Base-by-base conservation (phyloP, 345 rosid genomes). In the Noccaea bulbosa region DNA sequence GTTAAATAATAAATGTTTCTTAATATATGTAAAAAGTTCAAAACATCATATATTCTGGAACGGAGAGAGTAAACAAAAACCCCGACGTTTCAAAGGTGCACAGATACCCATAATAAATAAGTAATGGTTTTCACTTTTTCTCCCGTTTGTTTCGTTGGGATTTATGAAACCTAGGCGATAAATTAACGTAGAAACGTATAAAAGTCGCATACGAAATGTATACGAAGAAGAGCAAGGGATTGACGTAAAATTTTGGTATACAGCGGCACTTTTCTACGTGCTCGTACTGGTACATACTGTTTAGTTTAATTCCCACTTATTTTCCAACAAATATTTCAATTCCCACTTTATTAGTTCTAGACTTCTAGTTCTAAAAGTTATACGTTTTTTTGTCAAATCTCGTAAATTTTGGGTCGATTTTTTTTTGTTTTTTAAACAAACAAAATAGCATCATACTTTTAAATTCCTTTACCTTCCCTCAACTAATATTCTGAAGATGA, bases 161-260 rank as follows among this genome's bases (percentile, higher is more conserved):
- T 65, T 73, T 65, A 34, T n/a, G 45, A 65, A 72, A 73, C 41
- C 59, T 32, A 65, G 50, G 71, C 65, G 12, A 40, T 24, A 62
- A 37, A 46, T 5, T 55, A 65, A 65, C 51, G 70, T 64, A 63
- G 40, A 72, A 54, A 64, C 49, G 34, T 72, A 65, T 27, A 56
- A 73, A 73, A 73, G 65, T 65, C 4, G 35, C 12, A 38, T 39
- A 56, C 14, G 24, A 27, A 44, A 24, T 41, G 15, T 11, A 44
- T 34, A 44, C 27, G 9, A 27, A 11, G 30, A 27, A 59, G 30
- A 27, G 48, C 16, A 24, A 40, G 35, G 16, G 2, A 35, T 32
- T 71, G 16, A 11, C 52, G 52, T 50, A 39, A 60, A 5, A 15
- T 38, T 33, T 60, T 71, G 45, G 69, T 51, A 24, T 52, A 43